Conservation (phyloP, 805 yeast species). For the Spathaspora boniae region DNA sequence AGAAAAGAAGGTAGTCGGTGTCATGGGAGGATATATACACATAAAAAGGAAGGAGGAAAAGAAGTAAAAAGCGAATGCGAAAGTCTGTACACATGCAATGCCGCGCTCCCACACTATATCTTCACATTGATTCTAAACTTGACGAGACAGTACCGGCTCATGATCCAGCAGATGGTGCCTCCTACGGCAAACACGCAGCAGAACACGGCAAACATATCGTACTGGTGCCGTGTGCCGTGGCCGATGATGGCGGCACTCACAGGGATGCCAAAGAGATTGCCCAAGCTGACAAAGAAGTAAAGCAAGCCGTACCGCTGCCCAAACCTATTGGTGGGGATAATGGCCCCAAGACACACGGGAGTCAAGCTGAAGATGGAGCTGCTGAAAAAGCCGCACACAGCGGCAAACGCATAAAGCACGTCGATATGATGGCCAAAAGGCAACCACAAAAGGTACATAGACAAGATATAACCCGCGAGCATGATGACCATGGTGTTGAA, state of each 20-base stretch:
- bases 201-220: conserved; percentile 30
- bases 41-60: no score
- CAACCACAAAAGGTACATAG: conserved; percentile 58
- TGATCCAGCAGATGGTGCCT: conserved; percentile 26
- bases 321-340: conserved; percentile 59
- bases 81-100: conserved; percentile 1
- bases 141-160: conserved; percentile 28
- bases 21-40: no score
- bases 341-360: conserved; percentile 67
- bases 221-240: conserved; percentile 22
- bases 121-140: conserved; percentile 24
- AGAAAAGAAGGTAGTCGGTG: conserved; percentile 5
- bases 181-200: conserved; percentile 27
- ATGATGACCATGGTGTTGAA: conserved; percentile 54
- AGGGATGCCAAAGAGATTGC: conserved; percentile 35
- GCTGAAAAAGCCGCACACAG: conserved; percentile 53
- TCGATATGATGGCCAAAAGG: conserved; percentile 51
- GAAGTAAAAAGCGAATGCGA: no score
- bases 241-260: conserved; percentile 36
- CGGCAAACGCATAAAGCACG: conserved; percentile 50
- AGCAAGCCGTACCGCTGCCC: conserved; percentile 69
- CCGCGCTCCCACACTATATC: conserved; percentile 10
- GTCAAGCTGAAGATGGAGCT: conserved; percentile 63
- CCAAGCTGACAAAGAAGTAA: conserved; percentile 53
- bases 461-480: conserved; percentile 42